Evolutionary conservation across 164 flowering plant species (phyloP), one percentile per base, ranked within the genome.

Genomic region (Berberis vulgaris): DNA sequence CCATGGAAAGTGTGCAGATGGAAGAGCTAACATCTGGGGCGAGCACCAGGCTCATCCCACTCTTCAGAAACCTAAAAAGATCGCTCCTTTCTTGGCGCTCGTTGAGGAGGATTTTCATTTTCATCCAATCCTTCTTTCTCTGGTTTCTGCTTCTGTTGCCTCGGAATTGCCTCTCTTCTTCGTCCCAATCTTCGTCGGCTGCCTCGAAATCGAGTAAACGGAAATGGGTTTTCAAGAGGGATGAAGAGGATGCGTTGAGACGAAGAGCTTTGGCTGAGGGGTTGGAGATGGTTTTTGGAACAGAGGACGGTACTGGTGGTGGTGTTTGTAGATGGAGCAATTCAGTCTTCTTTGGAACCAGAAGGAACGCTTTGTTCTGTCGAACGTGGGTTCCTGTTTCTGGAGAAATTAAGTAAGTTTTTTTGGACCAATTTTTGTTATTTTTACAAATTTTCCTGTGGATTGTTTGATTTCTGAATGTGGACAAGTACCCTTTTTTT

Each of bases 1-100:
- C 26, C 26, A 26, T 26, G 26, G 26, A 26, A 26, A 26, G 26
- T 26, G 26, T 26, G 26, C 26, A 26, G 26, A 26, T 26, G 26
- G 96, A 84, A 61, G 96, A 80, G 73, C 79, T 88, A 40, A 94
- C 99, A 3, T 94, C 99, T 41, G 99, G 99, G 4, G 97, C 97
- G 3, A 89, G 96, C 80, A 82, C 86, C 54, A 84, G 97, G 0
- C 91, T 94, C 12, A 88, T 95, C 43, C 96, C 92, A 26, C 73
- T 91, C 54, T 77, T 86, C 64, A 76, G 68, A 40, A 72, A 84
- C 68, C 72, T 93, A 2, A 69, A 78, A 41, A 73, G 79, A 8
- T 70, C 83, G 3, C 43, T 79, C 7, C 66, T 71, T 26, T 79
- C 84, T 3, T 69, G 60, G 60, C 72, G 70, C 3, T 71, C 83